These are phyloP conservation scores for Rusavskia elegans DNA, from an alignment of 495 filamentous ascomycete species.

Conservation along the genomic window DNA sequence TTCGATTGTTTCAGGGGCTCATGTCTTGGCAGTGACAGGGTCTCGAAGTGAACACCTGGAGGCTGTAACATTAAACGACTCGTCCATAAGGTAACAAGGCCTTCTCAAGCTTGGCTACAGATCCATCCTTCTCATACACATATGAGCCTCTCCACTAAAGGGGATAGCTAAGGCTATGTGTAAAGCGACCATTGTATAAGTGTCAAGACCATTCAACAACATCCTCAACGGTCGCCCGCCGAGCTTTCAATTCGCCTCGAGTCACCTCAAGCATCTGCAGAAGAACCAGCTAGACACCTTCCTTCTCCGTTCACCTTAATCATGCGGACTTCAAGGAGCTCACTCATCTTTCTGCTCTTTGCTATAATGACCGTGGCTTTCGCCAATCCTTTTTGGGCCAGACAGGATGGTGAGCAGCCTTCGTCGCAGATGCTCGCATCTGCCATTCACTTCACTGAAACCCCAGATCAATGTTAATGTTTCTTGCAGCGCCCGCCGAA, in stretches of 20 bases:
- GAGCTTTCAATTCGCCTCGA: too few relatives aligned
- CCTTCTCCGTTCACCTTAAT: neutral
- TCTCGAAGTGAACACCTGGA: too few relatives aligned
- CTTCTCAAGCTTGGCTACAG: neutral
- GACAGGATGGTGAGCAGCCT: neutral
- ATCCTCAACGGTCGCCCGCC: neutral
- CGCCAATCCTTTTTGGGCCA: neutral
- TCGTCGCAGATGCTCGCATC: too few relatives aligned
- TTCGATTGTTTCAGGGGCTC: too few relatives aligned
- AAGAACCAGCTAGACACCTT: neutral
- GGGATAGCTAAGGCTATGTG: neutral
- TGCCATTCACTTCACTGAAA: neutral
- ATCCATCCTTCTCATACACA: neutral
- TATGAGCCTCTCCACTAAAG: neutral
- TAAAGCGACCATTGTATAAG: neutral
- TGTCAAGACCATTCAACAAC: neutral
- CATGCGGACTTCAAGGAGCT: neutral
- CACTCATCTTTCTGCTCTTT: neutral
- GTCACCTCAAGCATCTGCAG: neutral
- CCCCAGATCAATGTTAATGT: neutral
- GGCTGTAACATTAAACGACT: too few relatives aligned
- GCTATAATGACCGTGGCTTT: neutral
- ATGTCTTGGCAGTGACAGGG: too few relatives aligned
- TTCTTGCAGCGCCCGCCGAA: neutral
- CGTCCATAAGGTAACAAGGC: neutral